Percentiles rank a stretch among this genome's conserved stretches.
phyloP scores from a whole-genome alignment of 495 filamentous ascomycete species.

The Aspergillus conjunctus region DNA sequence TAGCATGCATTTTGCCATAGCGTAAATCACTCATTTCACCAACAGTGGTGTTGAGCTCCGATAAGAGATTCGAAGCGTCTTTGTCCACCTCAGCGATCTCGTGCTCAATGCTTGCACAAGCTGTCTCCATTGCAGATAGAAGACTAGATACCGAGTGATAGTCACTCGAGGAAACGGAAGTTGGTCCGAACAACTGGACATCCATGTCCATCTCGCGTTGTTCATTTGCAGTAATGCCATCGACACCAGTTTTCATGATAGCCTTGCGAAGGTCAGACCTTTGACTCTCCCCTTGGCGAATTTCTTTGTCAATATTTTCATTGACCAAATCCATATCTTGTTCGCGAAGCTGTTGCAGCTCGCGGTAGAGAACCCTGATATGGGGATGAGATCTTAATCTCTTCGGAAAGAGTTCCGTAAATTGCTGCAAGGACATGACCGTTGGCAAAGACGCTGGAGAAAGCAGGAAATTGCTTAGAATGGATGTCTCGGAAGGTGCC shows the following conservation, averaged over 20 bases:
- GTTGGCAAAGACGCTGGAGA: conserved; percentile 71
- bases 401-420: conserved; percentile 75
- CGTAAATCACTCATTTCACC: conserved; percentile 79
- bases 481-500: conserved; percentile 70
- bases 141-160: conserved; percentile 67
- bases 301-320: conserved; percentile 67
- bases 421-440: conserved; percentile 71
- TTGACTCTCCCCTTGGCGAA: conserved; percentile 62
- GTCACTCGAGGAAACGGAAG: conserved; percentile 36
- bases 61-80: conserved; percentile 62
- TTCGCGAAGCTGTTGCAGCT: conserved; percentile 72
- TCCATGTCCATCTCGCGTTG: conserved; percentile 72
- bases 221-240: conserved; percentile 56
- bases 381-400: conserved; percentile 69
- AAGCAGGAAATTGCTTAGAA: conserved; percentile 78
- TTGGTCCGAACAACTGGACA: conserved; percentile 69
- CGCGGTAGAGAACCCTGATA: conserved; percentile 73
- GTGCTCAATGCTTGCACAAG: conserved; percentile 63
- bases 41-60: conserved; percentile 62
- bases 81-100: conserved; percentile 65
- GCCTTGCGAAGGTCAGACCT: conserved; percentile 61
- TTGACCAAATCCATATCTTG: conserved; percentile 67
- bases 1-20: conserved; percentile 69
- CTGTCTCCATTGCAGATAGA: conserved; percentile 66
- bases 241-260: conserved; percentile 53